Conservation (phyloP, 1,139 yeast species). For the Debaryomyces coudertii region DNA sequence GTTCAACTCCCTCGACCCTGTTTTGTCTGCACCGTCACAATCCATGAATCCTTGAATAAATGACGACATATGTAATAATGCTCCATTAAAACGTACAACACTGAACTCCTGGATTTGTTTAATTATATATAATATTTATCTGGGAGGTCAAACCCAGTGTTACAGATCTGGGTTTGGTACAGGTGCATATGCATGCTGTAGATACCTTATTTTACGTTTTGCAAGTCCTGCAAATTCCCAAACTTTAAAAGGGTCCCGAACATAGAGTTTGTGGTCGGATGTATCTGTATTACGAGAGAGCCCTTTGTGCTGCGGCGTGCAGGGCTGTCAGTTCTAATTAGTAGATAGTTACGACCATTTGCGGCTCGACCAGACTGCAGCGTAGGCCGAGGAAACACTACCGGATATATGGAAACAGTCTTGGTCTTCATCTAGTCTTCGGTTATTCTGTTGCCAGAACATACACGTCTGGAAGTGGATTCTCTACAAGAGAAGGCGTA, state of each 20-base stretch:
- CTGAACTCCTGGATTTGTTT: background rate
- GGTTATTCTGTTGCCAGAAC: too few species aligned
- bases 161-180: background rate
- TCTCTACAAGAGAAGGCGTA: too few species aligned
- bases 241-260: slow-evolving; percentile 8
- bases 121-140: slow-evolving; percentile 1
- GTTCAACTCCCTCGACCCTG: slow-evolving; percentile 1
- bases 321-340: too few species aligned
- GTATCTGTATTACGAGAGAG: background rate
- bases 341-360: too few species aligned
- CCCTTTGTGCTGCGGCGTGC: background rate
- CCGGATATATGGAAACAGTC: too few species aligned
- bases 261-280: background rate
- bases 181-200: slow-evolving; percentile 4
- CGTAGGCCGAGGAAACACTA: too few species aligned
- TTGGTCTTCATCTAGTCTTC: too few species aligned
- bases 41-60: slow-evolving; percentile 4
- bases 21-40: background rate
- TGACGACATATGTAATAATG: slow-evolving; percentile 4
- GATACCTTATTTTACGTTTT: background rate
- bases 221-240: background rate
- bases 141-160: background rate
- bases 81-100: background rate
- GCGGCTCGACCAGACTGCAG: too few species aligned
- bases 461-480: too few species aligned